phyloP scores from a whole-genome alignment of 805 yeast species.

The Metschnikowia picachoensis region DNA sequence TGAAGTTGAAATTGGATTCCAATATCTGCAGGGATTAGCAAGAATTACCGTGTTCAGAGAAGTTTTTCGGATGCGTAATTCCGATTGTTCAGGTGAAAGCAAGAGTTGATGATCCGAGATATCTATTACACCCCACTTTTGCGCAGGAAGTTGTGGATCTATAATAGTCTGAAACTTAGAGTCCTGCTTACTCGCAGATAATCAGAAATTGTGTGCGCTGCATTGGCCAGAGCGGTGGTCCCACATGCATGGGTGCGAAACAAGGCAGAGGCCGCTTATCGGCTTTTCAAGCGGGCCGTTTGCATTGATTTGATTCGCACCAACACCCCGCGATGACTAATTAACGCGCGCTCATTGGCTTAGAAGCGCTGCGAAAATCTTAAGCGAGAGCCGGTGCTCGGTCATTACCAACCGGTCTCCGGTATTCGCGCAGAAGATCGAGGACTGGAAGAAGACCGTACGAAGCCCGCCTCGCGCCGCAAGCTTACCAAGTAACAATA shows the following conservation, averaged over 20 bases:
- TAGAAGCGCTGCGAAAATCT: not conserved
- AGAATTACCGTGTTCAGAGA: too few species aligned
- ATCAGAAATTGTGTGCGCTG: slow-evolving; percentile 4
- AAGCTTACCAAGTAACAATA: too few species aligned
- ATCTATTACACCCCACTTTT: too few species aligned
- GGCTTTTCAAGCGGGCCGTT: slow-evolving; percentile 8
- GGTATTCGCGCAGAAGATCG: not conserved
- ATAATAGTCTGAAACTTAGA: too few species aligned
- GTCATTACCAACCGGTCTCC: slow-evolving; percentile 2
- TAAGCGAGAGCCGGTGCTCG: slow-evolving; percentile 9
- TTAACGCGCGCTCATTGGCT: slow-evolving; percentile 15
- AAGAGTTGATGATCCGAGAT: too few species aligned
- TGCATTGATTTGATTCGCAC: too few species aligned
- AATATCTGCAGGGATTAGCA: too few species aligned
- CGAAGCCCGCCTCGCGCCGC: too few species aligned
- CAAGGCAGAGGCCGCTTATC: slow-evolving; percentile 13
- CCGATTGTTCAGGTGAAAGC: too few species aligned
- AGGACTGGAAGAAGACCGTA: not conserved
- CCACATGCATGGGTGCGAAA: slow-evolving; percentile 14
- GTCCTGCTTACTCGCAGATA: not conserved
- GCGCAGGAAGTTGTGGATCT: too few species aligned
- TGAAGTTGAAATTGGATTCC: too few species aligned
- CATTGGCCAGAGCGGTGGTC: slow-evolving; percentile 5
- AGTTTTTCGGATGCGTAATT: too few species aligned
- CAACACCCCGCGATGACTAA: slow-evolving; percentile 12